Conservation (phyloP, 1,139 yeast species). For the Taphrina confusa region DNA sequence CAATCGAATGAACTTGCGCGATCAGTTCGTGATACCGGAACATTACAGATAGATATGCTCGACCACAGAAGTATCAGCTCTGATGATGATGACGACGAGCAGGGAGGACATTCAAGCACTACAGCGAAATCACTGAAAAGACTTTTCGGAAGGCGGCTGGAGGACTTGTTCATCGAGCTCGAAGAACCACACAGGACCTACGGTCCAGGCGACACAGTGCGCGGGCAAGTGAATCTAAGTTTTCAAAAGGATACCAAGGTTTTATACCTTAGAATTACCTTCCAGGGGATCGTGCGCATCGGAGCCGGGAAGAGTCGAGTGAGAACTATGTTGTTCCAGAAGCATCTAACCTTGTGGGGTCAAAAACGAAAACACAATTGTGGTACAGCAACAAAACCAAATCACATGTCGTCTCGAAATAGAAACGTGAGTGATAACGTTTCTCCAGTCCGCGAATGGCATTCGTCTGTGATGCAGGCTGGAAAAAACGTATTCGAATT, state of each 20-base stretch:
- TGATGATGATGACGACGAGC: neutral
- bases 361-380: neutral
- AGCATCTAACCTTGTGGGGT: conserved; percentile 10
- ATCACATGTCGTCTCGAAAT: neutral
- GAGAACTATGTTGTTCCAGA: conserved; percentile 9
- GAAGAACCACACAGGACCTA: conserved; percentile 72
- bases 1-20: neutral
- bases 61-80: neutral
- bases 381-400: neutral
- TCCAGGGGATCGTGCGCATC: conserved; percentile 47
- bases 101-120: neutral
- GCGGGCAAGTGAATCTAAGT: conserved; percentile 46
- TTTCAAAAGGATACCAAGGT: conserved; percentile 43
- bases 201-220: conserved; percentile 67
- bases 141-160: conserved; percentile 13
- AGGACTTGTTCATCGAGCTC: conserved; percentile 67
- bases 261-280: conserved; percentile 42
- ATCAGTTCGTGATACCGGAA: neutral
- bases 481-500: conserved; percentile 91
- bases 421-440: neutral
- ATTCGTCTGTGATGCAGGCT: conserved; percentile 50
- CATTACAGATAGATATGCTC: neutral
- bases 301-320: conserved; percentile 19
- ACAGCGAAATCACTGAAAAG: neutral
- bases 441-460: neutral